Evolutionary conservation across 495 filamentous ascomycete species (phyloP), one percentile per base, ranked within the genome.

Genomic region (Trichoderma orchidacearum): DNA sequence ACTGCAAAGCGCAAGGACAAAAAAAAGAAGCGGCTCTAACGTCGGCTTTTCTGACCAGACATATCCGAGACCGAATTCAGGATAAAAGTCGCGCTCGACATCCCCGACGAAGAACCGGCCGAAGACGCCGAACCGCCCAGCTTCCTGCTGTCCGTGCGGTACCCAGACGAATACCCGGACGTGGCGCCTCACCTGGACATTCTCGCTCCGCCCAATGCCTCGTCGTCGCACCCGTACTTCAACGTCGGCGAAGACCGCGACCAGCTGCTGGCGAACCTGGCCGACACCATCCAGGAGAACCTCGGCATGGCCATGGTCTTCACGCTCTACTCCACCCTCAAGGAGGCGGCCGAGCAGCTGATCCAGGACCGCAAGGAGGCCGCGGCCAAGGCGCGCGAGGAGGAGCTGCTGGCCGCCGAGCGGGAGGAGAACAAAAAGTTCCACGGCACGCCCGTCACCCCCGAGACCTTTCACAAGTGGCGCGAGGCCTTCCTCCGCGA

Each of bases 261-360:
- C 35, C 67, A 67, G 38, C 78, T 99, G 1, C 80, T 96, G 11
- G 71, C 80, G 45, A 74, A 80, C 3, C 75, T 97, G 15, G 65
- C 82, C 38, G 75, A 80, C 3, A 84, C 82, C 0, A 84, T 96
- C 30, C 80, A 87, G 58, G 93, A 97, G 69, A 97, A 90, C 58
- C 66, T 97, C 32, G 93, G 93, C 30, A 96, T 95, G 82, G 86
- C 89, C n/a, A 99, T 99, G 93, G 77, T 99, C 0, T 99, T 96
- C 70, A 89, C 91, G 0, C 73, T 99, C 17, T 83, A 90, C 30
- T 86, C 84, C 35, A 81, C 87, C 3, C 70, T 99, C 55, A 97
- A 96, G 64, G 93, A 99, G 57, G 75, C 76, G 32, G 89, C 89
- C 5, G 93, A 99, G 72, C 74, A 80, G 55, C 75, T 99, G 23